These are phyloP conservation scores for Immersiella caudata DNA, from an alignment of 495 filamentous ascomycete genomes.

Conservation along the genomic window DNA sequence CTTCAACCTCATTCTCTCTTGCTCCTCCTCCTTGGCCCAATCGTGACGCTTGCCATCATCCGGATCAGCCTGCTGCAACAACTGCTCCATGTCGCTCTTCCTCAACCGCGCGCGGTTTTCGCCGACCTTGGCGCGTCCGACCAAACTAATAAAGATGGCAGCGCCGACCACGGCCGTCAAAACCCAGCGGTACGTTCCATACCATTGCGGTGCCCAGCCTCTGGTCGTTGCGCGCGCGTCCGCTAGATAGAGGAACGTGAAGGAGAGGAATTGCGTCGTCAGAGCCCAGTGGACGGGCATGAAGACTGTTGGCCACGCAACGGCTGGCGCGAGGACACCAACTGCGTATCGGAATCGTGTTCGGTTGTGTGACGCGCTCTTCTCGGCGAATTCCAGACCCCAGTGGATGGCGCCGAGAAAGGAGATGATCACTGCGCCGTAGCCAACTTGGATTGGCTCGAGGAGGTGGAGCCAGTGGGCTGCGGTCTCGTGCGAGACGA, in stretches of 20 bases:
- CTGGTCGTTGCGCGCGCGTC: constrained; percentile 73
- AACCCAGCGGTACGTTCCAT: constrained; percentile 90
- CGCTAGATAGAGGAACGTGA: constrained; percentile 86
- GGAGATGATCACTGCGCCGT: constrained; percentile 91
- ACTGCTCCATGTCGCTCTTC: constrained; percentile 64
- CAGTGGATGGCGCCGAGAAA: constrained; percentile 97
- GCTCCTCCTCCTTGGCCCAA: constrained; percentile 38
- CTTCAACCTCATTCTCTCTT: constrained; percentile 37
- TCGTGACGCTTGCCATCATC: constrained; percentile 53
- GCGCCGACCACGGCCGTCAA: constrained; percentile 91
- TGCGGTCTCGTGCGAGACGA: constrained; percentile 73
- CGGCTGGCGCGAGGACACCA: constrained; percentile 77
- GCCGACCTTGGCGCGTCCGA: constrained; percentile 84
- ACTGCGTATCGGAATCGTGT: constrained; percentile 70
- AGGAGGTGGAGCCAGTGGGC: constrained; percentile 73
- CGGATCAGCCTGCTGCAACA: constrained; percentile 7
- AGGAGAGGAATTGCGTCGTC: constrained; percentile 86
- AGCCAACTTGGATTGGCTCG: constrained; percentile 90
- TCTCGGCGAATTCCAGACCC: constrained; percentile 71
- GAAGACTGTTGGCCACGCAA: constrained; percentile 93
- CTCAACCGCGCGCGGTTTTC: constrained; percentile 51
- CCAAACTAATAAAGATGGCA: constrained; percentile 81
- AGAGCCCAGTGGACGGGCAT: constrained; percentile 87
- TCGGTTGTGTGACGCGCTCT: constrained; percentile 35
- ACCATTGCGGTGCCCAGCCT: constrained; percentile 92